Base-by-base conservation (phyloP, 129 eudicot species). In the Rutidosis leptorrhynchoides region DNA sequence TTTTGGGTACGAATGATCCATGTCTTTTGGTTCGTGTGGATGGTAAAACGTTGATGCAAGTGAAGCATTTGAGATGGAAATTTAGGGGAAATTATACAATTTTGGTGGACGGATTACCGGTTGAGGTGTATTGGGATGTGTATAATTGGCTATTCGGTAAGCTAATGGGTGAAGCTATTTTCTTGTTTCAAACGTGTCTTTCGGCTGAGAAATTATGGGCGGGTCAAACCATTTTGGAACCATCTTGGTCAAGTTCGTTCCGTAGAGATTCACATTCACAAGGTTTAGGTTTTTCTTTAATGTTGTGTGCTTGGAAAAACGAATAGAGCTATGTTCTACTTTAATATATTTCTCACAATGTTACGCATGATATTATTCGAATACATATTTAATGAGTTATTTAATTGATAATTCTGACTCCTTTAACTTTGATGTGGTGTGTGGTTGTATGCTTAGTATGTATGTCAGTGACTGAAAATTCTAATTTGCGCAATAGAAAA, bases 101-200 rank as follows among this genome's bases (percentile, higher is more conserved):
- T 64, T 69, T 80, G 74, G 88, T 88, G 10, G 96, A 88, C 61
- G 96, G 96, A 58, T 56, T 85, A 16, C 82, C 87, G 6, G 89
- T 88, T 25, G 89, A 88, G 43, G 92, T 88, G 57, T 85, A 77
- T 59, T 88, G 96, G 96, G 96, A 88, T 65, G 92, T 88, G 62
- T 74, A 84, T 67, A 78, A 74, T 69, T 88, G 96, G 96, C 77
- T 88, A 0, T 88, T 83, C n/a, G 92, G 87, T n/a, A 78, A 80
- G 56, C 72, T 73, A 32, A 75, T 42, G 21, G 87, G 85, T 3
- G 83, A 83, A 65, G 96, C 96, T 10, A 76, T 85, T 49, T 84
- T 88, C 83, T 48, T 88, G 82, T 88, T 88, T 80, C 78, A 78
- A 33, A 85, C 78, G n/a, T 63, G 83, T 46, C 72, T 73, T 7